Evolutionary conservation across 2,329 filamentous ascomycete species (phyloP).

Genomic region (Apiospora hydei): DNA sequence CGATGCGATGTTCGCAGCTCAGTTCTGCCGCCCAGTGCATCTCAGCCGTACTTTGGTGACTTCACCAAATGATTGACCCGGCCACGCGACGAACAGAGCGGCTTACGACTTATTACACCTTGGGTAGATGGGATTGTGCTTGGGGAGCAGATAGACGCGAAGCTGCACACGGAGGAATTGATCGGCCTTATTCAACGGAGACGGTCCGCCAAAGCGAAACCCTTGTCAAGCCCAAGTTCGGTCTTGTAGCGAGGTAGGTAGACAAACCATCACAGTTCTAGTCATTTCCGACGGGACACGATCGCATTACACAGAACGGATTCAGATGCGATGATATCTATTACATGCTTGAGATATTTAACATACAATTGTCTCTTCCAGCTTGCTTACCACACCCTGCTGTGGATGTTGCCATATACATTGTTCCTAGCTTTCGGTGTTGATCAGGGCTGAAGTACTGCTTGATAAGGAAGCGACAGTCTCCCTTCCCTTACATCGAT

Average conservation of each 20-base stretch:
- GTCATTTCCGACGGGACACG: neutral
- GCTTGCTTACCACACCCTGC: neutral
- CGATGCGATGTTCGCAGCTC: neutral
- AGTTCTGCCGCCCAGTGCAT: neutral
- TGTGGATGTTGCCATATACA: neutral
- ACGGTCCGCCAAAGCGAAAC: conserved; percentile 15
- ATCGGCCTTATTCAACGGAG: neutral
- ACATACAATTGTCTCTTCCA: neutral
- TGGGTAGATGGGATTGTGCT: neutral
- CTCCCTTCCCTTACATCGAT: neutral
- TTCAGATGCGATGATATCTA: neutral
- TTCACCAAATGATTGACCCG: conserved; percentile 9
- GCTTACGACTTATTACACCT: neutral
- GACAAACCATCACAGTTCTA: neutral
- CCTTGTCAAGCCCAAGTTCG: conserved; percentile 6
- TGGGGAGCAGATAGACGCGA: neutral
- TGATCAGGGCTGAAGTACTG: neutral
- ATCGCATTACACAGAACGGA: neutral
- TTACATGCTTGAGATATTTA: neutral
- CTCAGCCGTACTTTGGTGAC: neutral
- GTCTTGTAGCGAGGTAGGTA: conserved; percentile 1
- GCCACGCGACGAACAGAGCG: neutral
- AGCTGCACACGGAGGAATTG: neutral
- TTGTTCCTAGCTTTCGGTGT: neutral
- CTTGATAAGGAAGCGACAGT: neutral